Percentiles rank a stretch among this genome's conserved stretches.
phyloP scores from a whole-genome alignment of 2,329 filamentous ascomycete genomes.

The Calcarisporium arbuscula region DNA sequence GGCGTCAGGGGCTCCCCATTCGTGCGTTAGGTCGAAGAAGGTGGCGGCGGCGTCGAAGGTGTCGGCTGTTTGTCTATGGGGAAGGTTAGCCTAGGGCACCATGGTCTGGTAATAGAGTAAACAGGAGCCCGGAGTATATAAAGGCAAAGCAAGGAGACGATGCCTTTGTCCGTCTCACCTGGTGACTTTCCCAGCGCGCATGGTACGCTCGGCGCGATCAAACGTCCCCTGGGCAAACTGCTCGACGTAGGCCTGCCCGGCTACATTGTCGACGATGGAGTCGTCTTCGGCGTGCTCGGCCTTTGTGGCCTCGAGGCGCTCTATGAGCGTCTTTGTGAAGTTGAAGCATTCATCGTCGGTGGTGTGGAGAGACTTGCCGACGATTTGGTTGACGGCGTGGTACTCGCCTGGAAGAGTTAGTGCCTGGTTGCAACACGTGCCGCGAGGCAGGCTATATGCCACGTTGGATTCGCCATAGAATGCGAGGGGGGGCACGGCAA shows the following conservation, averaged over 20 bases:
- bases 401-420: slow-evolving; percentile 73
- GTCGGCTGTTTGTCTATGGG: slow-evolving; percentile 73
- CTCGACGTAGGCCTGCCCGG: slow-evolving; percentile 86
- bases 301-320: slow-evolving; percentile 66
- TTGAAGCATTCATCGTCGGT: slow-evolving; percentile 68
- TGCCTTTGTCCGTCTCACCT: slow-evolving; percentile 41
- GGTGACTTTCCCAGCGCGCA: slow-evolving; percentile 77
- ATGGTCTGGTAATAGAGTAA: neutral
- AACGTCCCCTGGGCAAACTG: slow-evolving; percentile 91
- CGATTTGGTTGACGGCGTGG: slow-evolving; percentile 88
- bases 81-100: neutral
- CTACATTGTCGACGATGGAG: slow-evolving; percentile 76
- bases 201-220: slow-evolving; percentile 71
- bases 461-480: no score
- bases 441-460: no score
- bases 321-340: slow-evolving; percentile 82
- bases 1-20: slow-evolving; percentile 71
- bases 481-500: no score
- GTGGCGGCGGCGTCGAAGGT: slow-evolving; percentile 90
- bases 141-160: neutral
- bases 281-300: slow-evolving; percentile 68
- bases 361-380: slow-evolving; percentile 72
- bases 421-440: slow-evolving; percentile 2
- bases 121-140: neutral
- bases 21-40: slow-evolving; percentile 80